These are phyloP conservation scores for Mitragyna speciosa DNA, from an alignment of 257 asterid species.

Conservation along the genomic window DNA sequence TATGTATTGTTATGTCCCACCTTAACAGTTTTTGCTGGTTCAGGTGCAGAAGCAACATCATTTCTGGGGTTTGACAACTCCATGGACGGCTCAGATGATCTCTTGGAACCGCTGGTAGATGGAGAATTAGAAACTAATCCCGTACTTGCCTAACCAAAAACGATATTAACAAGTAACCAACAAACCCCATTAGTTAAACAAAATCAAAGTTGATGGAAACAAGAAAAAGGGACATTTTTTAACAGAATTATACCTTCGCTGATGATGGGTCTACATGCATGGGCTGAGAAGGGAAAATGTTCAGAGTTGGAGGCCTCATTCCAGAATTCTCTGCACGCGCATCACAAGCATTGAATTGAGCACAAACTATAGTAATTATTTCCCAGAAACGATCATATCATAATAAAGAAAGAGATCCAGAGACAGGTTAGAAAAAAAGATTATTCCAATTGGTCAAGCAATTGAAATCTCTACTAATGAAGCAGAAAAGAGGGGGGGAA, in stretches of 20 bases:
- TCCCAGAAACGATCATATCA: neutral
- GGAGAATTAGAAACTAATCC: slow-evolving; percentile 48
- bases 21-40: slow-evolving; percentile 69
- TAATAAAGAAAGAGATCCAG: neutral
- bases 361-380: neutral
- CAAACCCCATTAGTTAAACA: neutral
- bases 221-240: slow-evolving; percentile 11
- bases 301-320: slow-evolving; percentile 73
- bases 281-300: slow-evolving; percentile 95
- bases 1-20: slow-evolving; percentile 33
- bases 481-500: neutral
- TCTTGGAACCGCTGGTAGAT: slow-evolving; percentile 55
- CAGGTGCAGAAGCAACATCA: slow-evolving; percentile 48
- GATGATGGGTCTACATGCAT: slow-evolving; percentile 79
- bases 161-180: neutral
- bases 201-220: slow-evolving; percentile 17
- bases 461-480: slow-evolving; percentile 4
- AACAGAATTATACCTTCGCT: slow-evolving; percentile 47
- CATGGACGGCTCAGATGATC: slow-evolving; percentile 77
- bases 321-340: slow-evolving; percentile 60
- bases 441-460: slow-evolving; percentile 7
- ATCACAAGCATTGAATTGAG: neutral
- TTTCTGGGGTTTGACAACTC: slow-evolving; percentile 61
- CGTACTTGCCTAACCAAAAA: slow-evolving; percentile 51
- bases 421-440: neutral